Conservation (phyloP, 1,284 basidiomycete genomes). For the Malassezia brasiliensis region DNA sequence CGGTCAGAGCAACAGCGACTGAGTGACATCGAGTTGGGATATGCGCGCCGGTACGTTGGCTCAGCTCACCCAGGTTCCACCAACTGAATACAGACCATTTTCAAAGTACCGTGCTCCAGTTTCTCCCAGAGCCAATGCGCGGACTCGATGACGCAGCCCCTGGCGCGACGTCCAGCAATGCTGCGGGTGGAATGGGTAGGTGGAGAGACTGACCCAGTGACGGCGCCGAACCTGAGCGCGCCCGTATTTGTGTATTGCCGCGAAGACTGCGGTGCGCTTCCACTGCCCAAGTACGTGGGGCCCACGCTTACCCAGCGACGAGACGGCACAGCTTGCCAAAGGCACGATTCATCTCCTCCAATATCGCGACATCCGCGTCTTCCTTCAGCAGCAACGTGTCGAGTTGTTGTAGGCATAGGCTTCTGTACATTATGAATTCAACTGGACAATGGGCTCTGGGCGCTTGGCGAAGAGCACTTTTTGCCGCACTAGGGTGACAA, state of each 20-base stretch:
- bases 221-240: conserved; percentile 28
- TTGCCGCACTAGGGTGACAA: conserved; percentile 37
- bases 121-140: conserved; percentile 31
- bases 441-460: conserved; percentile 35
- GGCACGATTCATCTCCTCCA: conserved; percentile 38
- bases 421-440: conserved; percentile 6
- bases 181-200: conserved; percentile 31
- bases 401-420: conserved; percentile 25
- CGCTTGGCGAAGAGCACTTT: conserved; percentile 41
- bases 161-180: neutral
- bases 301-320: conserved; percentile 18
- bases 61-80: conserved; percentile 5
- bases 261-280: conserved; percentile 32
- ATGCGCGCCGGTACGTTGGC: conserved; percentile 24
- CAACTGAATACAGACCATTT: conserved; percentile 27
- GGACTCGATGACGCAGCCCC: conserved; percentile 20
- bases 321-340: conserved; percentile 21
- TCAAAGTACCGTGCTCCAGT: conserved; percentile 24
- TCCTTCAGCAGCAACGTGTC: conserved; percentile 28
- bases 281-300: conserved; percentile 27
- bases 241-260: conserved; percentile 42
- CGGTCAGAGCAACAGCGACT: conserved; percentile 19
- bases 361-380: conserved; percentile 28
- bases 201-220: conserved; percentile 18
- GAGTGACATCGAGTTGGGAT: conserved; percentile 26